These are phyloP conservation scores for Teratosphaeria destructans DNA, from an alignment of 2,329 filamentous ascomycete species.

Conservation along the genomic window DNA sequence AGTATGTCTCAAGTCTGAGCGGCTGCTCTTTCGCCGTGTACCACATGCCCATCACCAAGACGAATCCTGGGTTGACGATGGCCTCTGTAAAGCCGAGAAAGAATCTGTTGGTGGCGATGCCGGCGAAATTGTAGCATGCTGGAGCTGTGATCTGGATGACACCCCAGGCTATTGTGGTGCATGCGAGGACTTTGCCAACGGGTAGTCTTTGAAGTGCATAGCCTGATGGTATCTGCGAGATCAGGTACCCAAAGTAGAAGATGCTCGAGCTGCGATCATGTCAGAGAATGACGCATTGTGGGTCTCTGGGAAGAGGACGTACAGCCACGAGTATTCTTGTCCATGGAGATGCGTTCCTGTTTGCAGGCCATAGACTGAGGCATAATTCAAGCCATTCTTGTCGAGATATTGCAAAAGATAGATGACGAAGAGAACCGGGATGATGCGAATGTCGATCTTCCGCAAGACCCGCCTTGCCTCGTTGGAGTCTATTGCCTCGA, in stretches of 20 bases:
- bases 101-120: constrained; percentile 28
- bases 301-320: neutral
- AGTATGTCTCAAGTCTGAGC: constrained; percentile 45
- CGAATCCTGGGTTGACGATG: constrained; percentile 27
- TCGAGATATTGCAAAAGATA: constrained; percentile 33
- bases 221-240: constrained; percentile 36
- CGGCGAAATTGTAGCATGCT: constrained; percentile 30
- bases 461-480: constrained; percentile 24
- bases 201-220: constrained; percentile 36
- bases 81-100: constrained; percentile 28
- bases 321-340: constrained; percentile 46
- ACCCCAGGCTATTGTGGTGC: constrained; percentile 33
- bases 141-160: constrained; percentile 33
- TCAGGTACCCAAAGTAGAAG: constrained; percentile 42
- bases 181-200: constrained; percentile 35
- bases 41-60: constrained; percentile 29
- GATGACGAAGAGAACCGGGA: constrained; percentile 24
- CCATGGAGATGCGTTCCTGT: constrained; percentile 38
- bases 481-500: constrained; percentile 9
- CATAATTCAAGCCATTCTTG: constrained; percentile 33
- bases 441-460: constrained; percentile 27
- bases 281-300: constrained; percentile 3
- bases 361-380: constrained; percentile 39
- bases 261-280: constrained; percentile 23
- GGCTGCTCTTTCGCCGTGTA: constrained; percentile 33